Evolutionary conservation across 805 yeast genomes (phyloP), one percentile per base, ranked within the genome.

Genomic region (Candida xiaguanensis): DNA sequence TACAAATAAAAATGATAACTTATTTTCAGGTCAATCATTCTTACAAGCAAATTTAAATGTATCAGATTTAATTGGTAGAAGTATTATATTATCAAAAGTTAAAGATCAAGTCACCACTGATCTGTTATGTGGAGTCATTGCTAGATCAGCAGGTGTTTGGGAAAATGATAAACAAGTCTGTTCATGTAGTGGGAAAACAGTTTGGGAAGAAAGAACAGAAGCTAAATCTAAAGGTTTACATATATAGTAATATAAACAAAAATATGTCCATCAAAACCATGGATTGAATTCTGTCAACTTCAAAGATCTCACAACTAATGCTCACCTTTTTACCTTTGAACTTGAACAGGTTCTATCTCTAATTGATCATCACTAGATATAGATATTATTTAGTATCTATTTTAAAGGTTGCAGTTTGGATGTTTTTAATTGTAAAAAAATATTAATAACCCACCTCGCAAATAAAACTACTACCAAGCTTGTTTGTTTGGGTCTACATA

Each of bases 101-200:
- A 50, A 61, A 20, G 71, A 64, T 27, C 56, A 65, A 30, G 68
- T 73, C 13, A 56, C 70, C 12, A 41, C 61, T 5, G 70, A 70
- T 31, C 68, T 76, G 2, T 62, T 85, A 8, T 82, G 81, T 36
- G 98, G 99, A 22, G 95, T 91, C 17, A 78, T 93, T 55, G 98
- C 98, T 1, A 75, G 98, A 53, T 84, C 95, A 52, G 98, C 99
- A 1, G 99, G 99, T 12, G 85, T 80, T 18, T 93, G 98, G 97
- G 95, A 91, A 56, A 93, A 93, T 62, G 86, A 84, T 50, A 91
- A 91, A 63, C 80, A 80, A 43, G 95, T 91, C 2, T 91, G 99
- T 62, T 82, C 91, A 24, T 93, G 98, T 61, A 81, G 91, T 12
- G 99, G 99, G 13, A 88, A 89, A 70, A 86, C 96, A 0, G 78